Conservation (phyloP, 225 moss, liverwort and hornwort species). For the Rhytidiadelphus loreus region DNA sequence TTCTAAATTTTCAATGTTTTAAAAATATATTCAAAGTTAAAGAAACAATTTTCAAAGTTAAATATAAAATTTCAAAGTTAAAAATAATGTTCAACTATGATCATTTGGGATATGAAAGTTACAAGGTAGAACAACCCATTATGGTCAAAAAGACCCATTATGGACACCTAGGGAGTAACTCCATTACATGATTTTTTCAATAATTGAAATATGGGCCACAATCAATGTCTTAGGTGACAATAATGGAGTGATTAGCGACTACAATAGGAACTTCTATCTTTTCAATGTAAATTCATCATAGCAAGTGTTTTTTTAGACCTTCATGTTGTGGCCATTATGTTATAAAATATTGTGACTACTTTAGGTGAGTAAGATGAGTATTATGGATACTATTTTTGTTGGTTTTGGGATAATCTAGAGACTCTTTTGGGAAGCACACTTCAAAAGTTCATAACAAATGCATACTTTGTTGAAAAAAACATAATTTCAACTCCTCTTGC, state of each 20-base stretch:
- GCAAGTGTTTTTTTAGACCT: background rate
- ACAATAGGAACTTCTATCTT: background rate
- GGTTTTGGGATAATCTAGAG: fast-evolving
- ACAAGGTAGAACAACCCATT: background rate
- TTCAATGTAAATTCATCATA: fast-evolving
- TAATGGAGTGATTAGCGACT: background rate
- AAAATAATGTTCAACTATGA: background rate
- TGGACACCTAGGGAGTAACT: fast-evolving
- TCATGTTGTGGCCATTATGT: no score
- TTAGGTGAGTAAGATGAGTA: background rate
- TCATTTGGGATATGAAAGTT: background rate
- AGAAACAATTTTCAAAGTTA: background rate
- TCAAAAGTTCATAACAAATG: background rate
- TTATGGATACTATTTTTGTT: background rate
- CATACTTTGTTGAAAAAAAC: background rate
- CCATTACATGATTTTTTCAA: background rate
- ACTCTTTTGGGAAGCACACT: fast-evolving
- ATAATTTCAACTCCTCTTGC: background rate
- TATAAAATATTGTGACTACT: background rate
- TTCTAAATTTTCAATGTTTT: background rate
- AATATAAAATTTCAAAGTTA: background rate
- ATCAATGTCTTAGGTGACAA: background rate
- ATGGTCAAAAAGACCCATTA: fast-evolving
- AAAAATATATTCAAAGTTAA: background rate
- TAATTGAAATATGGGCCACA: background rate